Evolutionary conservation across 1,284 basidiomycete species (phyloP), one percentile per base, ranked within the genome.

Genomic region (Papiliotrema terrestris): DNA sequence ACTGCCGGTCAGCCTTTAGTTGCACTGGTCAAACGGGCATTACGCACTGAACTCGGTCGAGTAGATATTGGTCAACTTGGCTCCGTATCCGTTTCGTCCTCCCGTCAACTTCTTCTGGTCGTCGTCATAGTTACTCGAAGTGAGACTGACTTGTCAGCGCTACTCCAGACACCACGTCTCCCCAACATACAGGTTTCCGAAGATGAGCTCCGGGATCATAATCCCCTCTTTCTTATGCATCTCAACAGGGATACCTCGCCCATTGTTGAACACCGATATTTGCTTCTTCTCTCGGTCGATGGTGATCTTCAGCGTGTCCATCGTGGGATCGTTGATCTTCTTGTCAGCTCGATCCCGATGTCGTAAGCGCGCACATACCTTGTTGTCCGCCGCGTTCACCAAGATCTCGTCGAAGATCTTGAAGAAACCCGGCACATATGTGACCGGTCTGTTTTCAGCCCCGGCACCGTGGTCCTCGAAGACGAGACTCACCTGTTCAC

Each of bases 371-470:
- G 20, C 67, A 71, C 73, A 36, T 61, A 89, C 95, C 86, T 98
- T 98, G 80, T 98, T 97, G 76, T 99, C 96, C 8, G 96, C 96
- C 19, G 96, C 96, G 73, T 99, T 99, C 67, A 99, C 96, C 6
- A 99, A 82, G 68, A 99, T 99, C 79, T 99, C 96, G 71, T 99
- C 96, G 45, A 98, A 88, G 72, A 98, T 98, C 82, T 99, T 98
- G 84, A 96, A 96, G 77, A 99, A 96, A 61, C 95, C 96, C 0
- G 96, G 96, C 2, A 98, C 94, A 71, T 88, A 98, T 62, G 85
- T 90, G 63, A 93, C 89, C 48, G 93, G 86, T 46, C 82, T 80
- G 50, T 2, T 4, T 38, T 32, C 3, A 37, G 19, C n/a, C 44
- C 54, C 14, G 41, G 8, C 22, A 25, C 32, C 22, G 19, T 42